A percentile compares a stretch with the other conserved stretches of the same genome.
phyloP scores from a whole-genome alignment of 441 rosid species.

The Erodium chrysanthum region DNA sequence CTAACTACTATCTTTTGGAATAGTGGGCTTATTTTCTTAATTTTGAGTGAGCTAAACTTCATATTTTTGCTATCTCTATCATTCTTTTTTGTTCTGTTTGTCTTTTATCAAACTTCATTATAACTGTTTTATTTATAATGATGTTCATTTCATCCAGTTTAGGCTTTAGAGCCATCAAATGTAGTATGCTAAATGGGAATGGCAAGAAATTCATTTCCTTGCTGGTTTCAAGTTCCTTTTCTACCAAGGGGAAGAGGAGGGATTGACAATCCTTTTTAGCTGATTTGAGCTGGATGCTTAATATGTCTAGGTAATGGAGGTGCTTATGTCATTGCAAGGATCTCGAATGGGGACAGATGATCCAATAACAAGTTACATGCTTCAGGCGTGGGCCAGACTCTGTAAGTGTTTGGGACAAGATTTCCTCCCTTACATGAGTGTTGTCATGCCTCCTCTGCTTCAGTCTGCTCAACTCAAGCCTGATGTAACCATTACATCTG shows the following conservation, averaged over 20 bases:
- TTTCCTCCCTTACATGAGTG: constrained; percentile 92
- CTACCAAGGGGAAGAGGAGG: neutral
- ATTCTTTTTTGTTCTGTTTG: too few relatives aligned
- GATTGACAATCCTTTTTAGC: neutral
- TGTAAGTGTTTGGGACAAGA: constrained; percentile 99
- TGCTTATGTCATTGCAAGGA: constrained; percentile 95
- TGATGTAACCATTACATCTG: constrained; percentile 94
- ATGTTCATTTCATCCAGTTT: too few relatives aligned
- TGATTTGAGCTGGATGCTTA: neutral
- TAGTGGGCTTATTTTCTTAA: too few relatives aligned
- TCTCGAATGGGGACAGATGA: constrained; percentile 95
- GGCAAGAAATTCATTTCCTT: too few relatives aligned
- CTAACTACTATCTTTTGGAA: too few relatives aligned
- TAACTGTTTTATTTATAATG: too few relatives aligned
- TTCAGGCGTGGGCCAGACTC: constrained; percentile 99
- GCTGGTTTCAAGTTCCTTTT: too few relatives aligned
- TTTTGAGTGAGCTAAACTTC: too few relatives aligned
- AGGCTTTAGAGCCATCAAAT: too few relatives aligned
- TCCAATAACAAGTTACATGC: constrained; percentile 96
- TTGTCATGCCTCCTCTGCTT: constrained; percentile 98
- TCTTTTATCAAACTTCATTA: too few relatives aligned
- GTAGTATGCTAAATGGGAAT: too few relatives aligned
- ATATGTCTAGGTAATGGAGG: constrained; percentile 78
- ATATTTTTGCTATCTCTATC: too few relatives aligned
- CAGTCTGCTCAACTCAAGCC: constrained; percentile 98